Base-by-base conservation (phyloP, 192 early-diverging fungal genomes). In the Powellomyces hirtus region DNA sequence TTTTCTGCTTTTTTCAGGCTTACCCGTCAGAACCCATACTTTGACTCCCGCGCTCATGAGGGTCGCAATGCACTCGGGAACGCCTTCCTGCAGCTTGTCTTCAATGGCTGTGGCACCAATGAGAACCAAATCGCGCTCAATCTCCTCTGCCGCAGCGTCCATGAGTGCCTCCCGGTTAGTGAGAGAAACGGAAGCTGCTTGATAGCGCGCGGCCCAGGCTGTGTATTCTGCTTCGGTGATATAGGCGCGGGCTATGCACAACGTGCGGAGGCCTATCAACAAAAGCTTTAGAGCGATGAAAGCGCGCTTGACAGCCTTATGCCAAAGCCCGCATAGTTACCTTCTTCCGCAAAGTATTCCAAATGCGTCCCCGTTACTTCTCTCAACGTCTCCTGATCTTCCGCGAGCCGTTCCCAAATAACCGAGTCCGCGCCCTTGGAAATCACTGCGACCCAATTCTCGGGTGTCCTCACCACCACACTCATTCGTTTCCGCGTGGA, bases 41-140 rank as follows among this genome's bases (percentile, higher is more conserved):
- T 95, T 94, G 67, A 97, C 92, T 20, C 94, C 94, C 0, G 95
- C 95, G 44, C 81, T 80, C 1, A 89, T 81, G 53, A 98, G 74
- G 31, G 87, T 86, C 1, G 88, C 87, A 65, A 98, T 97, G 40
- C 91, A 90, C 61, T 94, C 93, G 6, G 96, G 95, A 2, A 98
- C 96, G 62, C 93, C 94, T n/a, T 94, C 94, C 73, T 98, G 96
- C 16, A 98, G 87, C 78, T 91, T 89, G 73, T 98, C 96, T 80
- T 98, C 96, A 53, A 98, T 97, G 4, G 96, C 96, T 0, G 96
- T 98, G n/a, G 92, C 94, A 57, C 96, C 96, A 56, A 96, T 79
- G 42, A 98, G 75, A 64, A 85, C 81, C 61, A 98, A 68, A 1
- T 86, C 80, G 35, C 75, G 79, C 75, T 98, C 96, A 30, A 97